These are phyloP conservation scores for Prillingera fragicola DNA, from an alignment of 1,284 basidiomycete species.

Conservation along the genomic window DNA sequence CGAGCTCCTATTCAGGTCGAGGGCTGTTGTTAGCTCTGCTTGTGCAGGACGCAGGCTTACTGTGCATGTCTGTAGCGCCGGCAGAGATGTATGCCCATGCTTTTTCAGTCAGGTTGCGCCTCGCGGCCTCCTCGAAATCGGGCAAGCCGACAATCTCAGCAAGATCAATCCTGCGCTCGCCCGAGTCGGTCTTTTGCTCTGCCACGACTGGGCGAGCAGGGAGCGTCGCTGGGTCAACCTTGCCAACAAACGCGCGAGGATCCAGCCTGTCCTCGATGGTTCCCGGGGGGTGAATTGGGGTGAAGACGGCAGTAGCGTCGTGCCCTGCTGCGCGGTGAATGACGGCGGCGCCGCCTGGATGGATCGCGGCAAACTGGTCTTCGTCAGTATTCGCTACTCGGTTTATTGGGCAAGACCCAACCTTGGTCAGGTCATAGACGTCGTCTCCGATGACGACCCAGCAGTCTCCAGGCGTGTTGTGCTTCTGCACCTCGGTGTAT, in stretches of 20 bases:
- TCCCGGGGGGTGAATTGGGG: slow-evolving; percentile 43
- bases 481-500: slow-evolving; percentile 40
- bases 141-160: slow-evolving; percentile 45
- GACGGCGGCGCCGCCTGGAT: slow-evolving; percentile 41
- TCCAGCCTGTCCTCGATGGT: slow-evolving; percentile 43
- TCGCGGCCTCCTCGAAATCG: slow-evolving; percentile 46
- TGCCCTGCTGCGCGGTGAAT: slow-evolving; percentile 42
- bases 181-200: slow-evolving; percentile 16
- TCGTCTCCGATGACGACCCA: slow-evolving; percentile 46
- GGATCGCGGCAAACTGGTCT: slow-evolving; percentile 36
- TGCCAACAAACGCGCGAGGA: slow-evolving; percentile 24
- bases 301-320: slow-evolving; percentile 42
- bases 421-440: slow-evolving; percentile 46
- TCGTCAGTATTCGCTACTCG: not conserved
- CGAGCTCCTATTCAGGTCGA: slow-evolving; percentile 38
- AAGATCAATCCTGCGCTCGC: slow-evolving; percentile 32
- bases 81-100: slow-evolving; percentile 48
- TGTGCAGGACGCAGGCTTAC: slow-evolving; percentile 28
- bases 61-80: slow-evolving; percentile 46
- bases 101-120: slow-evolving; percentile 36
- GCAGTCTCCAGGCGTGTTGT: slow-evolving; percentile 36
- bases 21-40: slow-evolving; percentile 21
- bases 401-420: slow-evolving; percentile 17
- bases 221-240: slow-evolving; percentile 31
- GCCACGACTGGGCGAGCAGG: slow-evolving; percentile 10